Evolutionary conservation across 148 eudicot species (phyloP).

Genomic region (Rhododendron henanense): DNA sequence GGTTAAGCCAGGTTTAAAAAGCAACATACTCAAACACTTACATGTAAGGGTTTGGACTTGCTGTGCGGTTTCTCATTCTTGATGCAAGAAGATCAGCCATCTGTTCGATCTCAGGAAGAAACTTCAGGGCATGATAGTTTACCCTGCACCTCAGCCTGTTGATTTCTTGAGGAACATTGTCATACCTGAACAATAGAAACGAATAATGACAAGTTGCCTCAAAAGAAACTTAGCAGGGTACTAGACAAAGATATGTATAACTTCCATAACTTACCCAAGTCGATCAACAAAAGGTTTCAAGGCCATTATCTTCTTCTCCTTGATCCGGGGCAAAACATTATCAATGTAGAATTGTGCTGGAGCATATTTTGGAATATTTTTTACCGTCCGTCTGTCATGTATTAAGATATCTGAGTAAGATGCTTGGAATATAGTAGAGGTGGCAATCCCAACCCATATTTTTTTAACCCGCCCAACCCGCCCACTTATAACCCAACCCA

Average conservation of each 20-base stretch:
- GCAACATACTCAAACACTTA: constrained; percentile 22
- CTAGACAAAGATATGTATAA: not conserved
- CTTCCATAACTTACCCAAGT: constrained; percentile 68
- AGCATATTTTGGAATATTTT: constrained; percentile 98
- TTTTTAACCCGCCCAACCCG: too few relatives aligned
- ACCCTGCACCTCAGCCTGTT: constrained; percentile 92
- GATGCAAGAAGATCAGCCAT: constrained; percentile 87
- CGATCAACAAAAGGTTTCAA: constrained; percentile 98
- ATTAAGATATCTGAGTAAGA: constrained; percentile 3
- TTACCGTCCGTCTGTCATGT: constrained; percentile 82
- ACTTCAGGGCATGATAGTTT: constrained; percentile 92
- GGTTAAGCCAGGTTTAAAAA: not conserved
- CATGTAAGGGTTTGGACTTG: constrained; percentile 86
- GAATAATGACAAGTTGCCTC: not conserved
- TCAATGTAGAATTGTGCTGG: constrained; percentile 92
- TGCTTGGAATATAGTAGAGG: not conserved
- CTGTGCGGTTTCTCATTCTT: constrained; percentile 95
- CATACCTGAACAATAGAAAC: constrained; percentile 55
- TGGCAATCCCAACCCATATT: too few relatives aligned
- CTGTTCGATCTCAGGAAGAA: constrained; percentile 93
- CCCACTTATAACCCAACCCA: too few relatives aligned
- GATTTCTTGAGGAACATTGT: constrained; percentile 93
- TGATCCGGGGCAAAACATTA: constrained; percentile 95
- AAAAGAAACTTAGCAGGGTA: not conserved
- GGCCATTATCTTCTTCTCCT: constrained; percentile 98